Evolutionary conservation across 1,284 basidiomycete species (phyloP).

Genomic region (Somion occarium): DNA sequence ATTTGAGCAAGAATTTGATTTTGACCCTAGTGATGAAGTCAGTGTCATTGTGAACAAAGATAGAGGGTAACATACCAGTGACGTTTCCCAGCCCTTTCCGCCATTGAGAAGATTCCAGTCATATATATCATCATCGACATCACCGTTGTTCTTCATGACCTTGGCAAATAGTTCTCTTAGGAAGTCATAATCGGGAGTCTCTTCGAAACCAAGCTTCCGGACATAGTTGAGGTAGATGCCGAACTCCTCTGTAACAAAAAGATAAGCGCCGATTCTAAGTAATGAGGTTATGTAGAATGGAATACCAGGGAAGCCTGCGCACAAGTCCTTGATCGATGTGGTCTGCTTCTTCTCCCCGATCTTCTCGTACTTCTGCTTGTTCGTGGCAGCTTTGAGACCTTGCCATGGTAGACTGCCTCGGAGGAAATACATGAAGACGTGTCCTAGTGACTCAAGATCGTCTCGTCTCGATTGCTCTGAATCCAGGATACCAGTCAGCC

Average conservation of each 20-base stretch:
- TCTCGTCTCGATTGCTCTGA: slow-evolving; percentile 92
- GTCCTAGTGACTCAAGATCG: slow-evolving; percentile 91
- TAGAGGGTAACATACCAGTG: slow-evolving; percentile 49
- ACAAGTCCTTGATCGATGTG: slow-evolving; percentile 91
- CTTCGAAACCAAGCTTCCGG: slow-evolving; percentile 86
- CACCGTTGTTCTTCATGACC: slow-evolving; percentile 84
- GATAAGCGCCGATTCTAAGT: not conserved
- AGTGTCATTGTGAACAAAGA: not conserved
- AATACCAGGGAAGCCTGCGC: slow-evolving; percentile 85
- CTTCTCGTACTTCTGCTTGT: slow-evolving; percentile 99
- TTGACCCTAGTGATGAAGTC: slow-evolving; percentile 38
- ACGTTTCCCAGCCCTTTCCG: slow-evolving; percentile 93
- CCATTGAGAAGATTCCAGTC: slow-evolving; percentile 90
- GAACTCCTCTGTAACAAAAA: slow-evolving; percentile 64
- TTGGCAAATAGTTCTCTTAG: slow-evolving; percentile 89
- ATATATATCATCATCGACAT: slow-evolving; percentile 84
- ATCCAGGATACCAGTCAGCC: slow-evolving; percentile 3
- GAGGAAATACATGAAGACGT: slow-evolving; percentile 98
- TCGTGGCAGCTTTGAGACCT: slow-evolving; percentile 93
- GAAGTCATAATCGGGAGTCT: slow-evolving; percentile 96
- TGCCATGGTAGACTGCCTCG: slow-evolving; percentile 94
- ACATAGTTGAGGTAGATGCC: slow-evolving; percentile 88
- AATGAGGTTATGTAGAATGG: not conserved
- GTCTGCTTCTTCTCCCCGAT: slow-evolving; percentile 99
- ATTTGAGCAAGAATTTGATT: slow-evolving; percentile 57